A percentile compares a stretch with the other conserved stretches of the same genome.
Evolutionary conservation across 495 filamentous ascomycete genomes (phyloP).

Genomic region (Hypoxylon trugodes): DNA sequence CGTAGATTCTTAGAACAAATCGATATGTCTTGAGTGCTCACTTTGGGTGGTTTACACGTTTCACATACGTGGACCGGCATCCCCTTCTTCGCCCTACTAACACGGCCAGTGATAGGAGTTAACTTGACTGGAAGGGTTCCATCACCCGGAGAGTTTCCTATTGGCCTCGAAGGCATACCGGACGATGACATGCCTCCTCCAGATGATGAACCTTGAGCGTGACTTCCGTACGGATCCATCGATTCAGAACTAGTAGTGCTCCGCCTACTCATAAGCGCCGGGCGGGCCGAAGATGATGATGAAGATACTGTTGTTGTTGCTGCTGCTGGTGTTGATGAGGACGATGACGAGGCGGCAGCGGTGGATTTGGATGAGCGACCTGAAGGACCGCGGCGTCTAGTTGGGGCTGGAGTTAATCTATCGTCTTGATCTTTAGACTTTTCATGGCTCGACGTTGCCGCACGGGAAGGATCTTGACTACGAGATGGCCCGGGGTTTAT

Average conservation of each 20-base stretch:
- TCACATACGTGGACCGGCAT: conserved; percentile 80
- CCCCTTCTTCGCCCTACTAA: conserved; percentile 85
- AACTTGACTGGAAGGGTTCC: conserved; percentile 58
- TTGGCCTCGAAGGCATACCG: conserved; percentile 50
- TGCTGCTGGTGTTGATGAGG: too few species aligned
- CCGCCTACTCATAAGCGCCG: conserved; percentile 47
- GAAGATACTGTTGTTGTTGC: too few species aligned
- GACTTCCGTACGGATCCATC: conserved; percentile 52
- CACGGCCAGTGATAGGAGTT: conserved; percentile 77
- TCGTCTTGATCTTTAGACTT: conserved; percentile 39
- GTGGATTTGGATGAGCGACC: conserved; percentile 41
- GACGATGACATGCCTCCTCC: conserved; percentile 44
- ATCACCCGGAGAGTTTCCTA: conserved; percentile 43
- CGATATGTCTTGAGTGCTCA: conserved; percentile 43
- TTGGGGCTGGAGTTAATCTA: conserved; percentile 38
- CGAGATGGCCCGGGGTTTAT: conserved; percentile 46
- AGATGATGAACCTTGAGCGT: conserved; percentile 43
- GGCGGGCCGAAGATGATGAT: conserved; percentile 42
- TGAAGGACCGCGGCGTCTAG: conserved; percentile 38
- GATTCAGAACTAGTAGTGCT: conserved; percentile 56
- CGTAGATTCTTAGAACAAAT: not conserved
- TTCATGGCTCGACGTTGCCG: conserved; percentile 41
- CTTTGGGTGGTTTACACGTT: conserved; percentile 69
- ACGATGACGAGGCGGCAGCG: conserved; percentile 34
- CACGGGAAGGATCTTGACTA: conserved; percentile 49